A percentile compares a stretch with the other conserved stretches of the same genome.
These are phyloP conservation scores for Aplosporella prunicola DNA, from an alignment of 2,329 filamentous ascomycete genomes.

Conservation along the genomic window DNA sequence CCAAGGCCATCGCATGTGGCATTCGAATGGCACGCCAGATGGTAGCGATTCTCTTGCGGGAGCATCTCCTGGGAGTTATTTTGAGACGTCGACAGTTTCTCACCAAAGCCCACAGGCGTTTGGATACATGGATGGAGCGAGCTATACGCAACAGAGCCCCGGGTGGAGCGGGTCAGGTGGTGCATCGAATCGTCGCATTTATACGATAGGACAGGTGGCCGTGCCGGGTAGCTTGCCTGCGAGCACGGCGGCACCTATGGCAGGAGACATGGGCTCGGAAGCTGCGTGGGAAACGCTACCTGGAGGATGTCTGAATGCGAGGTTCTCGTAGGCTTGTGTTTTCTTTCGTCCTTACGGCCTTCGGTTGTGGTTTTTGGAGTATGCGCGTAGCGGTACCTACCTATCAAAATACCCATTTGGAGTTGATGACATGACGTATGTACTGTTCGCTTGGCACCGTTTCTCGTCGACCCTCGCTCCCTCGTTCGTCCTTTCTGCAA, in stretches of 20 bases:
- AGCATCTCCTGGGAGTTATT: conserved; percentile 3
- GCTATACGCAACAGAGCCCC: background rate
- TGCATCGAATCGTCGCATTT: conserved; percentile 5
- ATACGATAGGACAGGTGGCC: background rate
- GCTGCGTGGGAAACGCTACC: conserved; percentile 15
- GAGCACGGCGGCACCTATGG: background rate
- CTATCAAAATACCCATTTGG: too few relatives aligned
- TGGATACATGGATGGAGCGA: background rate
- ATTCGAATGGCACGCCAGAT: background rate
- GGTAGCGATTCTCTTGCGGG: conserved; percentile 1
- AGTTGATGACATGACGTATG: too few relatives aligned
- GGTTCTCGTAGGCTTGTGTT: conserved; percentile 9
- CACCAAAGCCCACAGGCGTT: conserved; percentile 4
- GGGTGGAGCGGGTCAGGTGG: conserved; percentile 1
- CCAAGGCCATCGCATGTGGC: conserved; percentile 1
- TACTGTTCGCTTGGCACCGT: too few relatives aligned
- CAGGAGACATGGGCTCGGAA: conserved; percentile 9
- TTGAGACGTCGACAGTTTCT: conserved; percentile 4
- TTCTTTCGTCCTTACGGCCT: too few relatives aligned
- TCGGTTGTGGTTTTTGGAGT: too few relatives aligned
- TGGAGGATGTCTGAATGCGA: conserved; percentile 13
- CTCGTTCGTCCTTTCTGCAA: too few relatives aligned
- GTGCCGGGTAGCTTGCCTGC: background rate
- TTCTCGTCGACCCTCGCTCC: too few relatives aligned
- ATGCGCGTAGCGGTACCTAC: too few relatives aligned